These are phyloP conservation scores for Globisporangium iwayamae DNA, from an alignment of 352 stramenopile genomes.

Conservation along the genomic window DNA sequence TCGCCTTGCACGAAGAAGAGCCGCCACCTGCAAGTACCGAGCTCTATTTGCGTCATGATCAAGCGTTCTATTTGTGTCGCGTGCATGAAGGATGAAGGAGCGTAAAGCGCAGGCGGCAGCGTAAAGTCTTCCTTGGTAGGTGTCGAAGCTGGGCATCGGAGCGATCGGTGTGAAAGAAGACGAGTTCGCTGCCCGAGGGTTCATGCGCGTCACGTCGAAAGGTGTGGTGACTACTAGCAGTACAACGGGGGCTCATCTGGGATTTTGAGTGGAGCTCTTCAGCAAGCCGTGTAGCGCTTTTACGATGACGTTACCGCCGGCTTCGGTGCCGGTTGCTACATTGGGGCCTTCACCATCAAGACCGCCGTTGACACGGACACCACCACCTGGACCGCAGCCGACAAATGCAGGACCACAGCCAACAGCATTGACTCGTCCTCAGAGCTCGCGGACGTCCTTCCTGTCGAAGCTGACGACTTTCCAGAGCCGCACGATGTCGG, in stretches of 20 bases:
- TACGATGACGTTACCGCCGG: not conserved
- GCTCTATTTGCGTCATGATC: too few species aligned
- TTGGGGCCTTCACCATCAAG: not conserved
- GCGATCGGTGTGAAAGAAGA: not conserved
- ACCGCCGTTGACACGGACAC: not conserved
- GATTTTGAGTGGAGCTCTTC: not conserved
- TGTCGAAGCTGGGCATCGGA: not conserved
- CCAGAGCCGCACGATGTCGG: slow-evolving; percentile 34
- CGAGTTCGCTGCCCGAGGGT: not conserved
- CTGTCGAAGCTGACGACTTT: slow-evolving; percentile 47
- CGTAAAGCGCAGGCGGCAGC: not conserved
- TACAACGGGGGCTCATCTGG: not conserved
- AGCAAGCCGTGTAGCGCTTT: not conserved
- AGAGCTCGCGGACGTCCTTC: slow-evolving; percentile 37
- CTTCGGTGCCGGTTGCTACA: not conserved
- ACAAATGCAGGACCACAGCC: not conserved
- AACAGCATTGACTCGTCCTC: not conserved
- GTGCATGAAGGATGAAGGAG: not conserved
- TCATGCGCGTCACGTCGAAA: slow-evolving; percentile 4
- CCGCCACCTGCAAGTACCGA: not conserved
- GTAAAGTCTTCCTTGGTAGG: not conserved
- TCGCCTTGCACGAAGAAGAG: not conserved
- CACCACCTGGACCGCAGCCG: not conserved
- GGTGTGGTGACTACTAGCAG: not conserved
- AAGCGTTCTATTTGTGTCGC: not conserved